Percentiles rank a stretch among this genome's conserved stretches.
phyloP scores from a whole-genome alignment of 371 early-diverging fungal species.

The Apophysomyces trapeziformis region DNA sequence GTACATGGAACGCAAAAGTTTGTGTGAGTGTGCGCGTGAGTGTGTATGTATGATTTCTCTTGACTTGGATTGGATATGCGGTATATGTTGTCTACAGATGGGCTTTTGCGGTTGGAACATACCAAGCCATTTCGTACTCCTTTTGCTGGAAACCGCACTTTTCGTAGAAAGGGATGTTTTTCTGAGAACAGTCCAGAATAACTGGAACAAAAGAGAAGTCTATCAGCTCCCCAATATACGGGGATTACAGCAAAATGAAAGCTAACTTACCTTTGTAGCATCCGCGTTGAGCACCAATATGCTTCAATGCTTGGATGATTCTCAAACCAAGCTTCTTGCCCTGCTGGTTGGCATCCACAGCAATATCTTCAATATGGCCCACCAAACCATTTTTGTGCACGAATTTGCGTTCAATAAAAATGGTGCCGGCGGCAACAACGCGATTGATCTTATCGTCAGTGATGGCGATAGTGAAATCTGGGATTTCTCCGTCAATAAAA shows the following conservation, averaged over 20 bases:
- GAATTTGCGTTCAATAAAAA: constrained; percentile 97
- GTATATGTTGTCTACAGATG: not conserved
- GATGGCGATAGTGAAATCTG: constrained; percentile 82
- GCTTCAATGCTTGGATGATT: constrained; percentile 75
- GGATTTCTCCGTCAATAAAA: not conserved
- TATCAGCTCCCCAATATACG: not conserved
- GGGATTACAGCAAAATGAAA: not conserved
- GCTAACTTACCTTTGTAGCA: constrained; percentile 64
- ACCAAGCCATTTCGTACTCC: constrained; percentile 60
- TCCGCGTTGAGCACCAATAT: constrained; percentile 63
- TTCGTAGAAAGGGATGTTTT: constrained; percentile 59
- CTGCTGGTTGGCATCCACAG: constrained; percentile 90
- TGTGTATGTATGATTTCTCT: not conserved
- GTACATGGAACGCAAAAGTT: not conserved
- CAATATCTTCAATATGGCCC: constrained; percentile 94
- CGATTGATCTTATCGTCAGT: constrained; percentile 66
- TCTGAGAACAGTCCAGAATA: constrained; percentile 56
- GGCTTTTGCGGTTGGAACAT: constrained; percentile 30
- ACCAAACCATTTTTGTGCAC: constrained; percentile 84
- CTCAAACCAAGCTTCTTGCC: constrained; percentile 86
- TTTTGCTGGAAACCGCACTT: constrained; percentile 57
- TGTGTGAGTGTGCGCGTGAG: not conserved
- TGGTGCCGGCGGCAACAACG: constrained; percentile 94
- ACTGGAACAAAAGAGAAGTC: constrained; percentile 19
- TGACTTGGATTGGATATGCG: too few species aligned